phyloP scores from a whole-genome alignment of 257 asterid species.

The Eustoma russellianum region DNA sequence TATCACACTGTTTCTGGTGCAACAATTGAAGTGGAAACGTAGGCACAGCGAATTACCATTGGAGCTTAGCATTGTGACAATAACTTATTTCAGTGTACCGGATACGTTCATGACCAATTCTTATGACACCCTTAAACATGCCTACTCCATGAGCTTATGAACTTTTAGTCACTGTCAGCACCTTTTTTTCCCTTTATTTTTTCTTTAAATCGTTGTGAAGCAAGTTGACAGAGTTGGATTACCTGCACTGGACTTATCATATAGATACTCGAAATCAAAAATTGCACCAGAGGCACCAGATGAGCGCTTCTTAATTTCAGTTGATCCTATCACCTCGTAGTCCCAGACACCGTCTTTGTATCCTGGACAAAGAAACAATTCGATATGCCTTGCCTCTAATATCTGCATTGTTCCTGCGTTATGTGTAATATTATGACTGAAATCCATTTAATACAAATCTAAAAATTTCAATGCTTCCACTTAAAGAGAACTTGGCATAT shows the following conservation, averaged over 20 bases:
- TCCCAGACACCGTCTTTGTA: conserved; percentile 73
- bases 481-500: too few species aligned
- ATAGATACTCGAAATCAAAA: conserved; percentile 66
- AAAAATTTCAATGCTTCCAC: too few species aligned
- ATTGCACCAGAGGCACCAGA: conserved; percentile 76
- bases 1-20: background rate
- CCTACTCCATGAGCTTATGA: too few species aligned
- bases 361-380: conserved; percentile 61
- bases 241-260: conserved; percentile 66
- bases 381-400: conserved; percentile 88
- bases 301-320: conserved; percentile 42
- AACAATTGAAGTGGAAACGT: background rate
- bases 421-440: conserved; percentile 1
- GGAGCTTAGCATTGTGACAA: too few species aligned
- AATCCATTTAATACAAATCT: too few species aligned
- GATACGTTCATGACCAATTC: too few species aligned
- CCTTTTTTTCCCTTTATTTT: too few species aligned
- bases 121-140: too few species aligned
- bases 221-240: conserved; percentile 2
- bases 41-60: too few species aligned
- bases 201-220: too few species aligned
- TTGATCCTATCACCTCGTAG: conserved; percentile 52
- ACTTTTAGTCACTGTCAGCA: too few species aligned
- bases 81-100: too few species aligned
- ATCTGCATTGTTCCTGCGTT: conserved; percentile 93